Percentiles rank a stretch among this genome's conserved stretches.
Evolutionary conservation across 495 filamentous ascomycete species (phyloP).

Genomic region (Penicillium paxilli): DNA sequence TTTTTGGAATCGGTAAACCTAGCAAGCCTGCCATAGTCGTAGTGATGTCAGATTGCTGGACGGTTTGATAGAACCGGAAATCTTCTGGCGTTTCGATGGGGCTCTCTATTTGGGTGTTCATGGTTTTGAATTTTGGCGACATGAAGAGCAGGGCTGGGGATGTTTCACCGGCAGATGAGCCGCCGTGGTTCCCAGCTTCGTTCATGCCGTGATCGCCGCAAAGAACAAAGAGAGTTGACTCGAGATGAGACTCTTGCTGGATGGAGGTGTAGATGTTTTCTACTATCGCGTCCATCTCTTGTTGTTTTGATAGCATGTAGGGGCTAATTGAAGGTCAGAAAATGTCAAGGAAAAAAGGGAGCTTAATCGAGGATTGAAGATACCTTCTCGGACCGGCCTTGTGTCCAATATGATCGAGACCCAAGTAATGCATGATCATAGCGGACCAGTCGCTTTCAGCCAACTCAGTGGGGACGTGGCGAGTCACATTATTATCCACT

Average conservation of each 20-base stretch:
- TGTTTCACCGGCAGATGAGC: slow-evolving; percentile 88
- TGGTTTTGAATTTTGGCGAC: slow-evolving; percentile 73
- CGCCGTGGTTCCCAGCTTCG: slow-evolving; percentile 95
- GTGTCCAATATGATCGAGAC: slow-evolving; percentile 96
- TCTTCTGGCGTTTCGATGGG: slow-evolving; percentile 45
- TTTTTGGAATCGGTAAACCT: slow-evolving; percentile 86
- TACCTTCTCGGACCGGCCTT: slow-evolving; percentile 90
- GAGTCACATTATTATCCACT: slow-evolving; percentile 96
- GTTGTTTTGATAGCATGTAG: slow-evolving; percentile 90
- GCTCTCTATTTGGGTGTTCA: slow-evolving; percentile 43
- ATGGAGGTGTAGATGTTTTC: slow-evolving; percentile 74
- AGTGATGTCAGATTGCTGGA: slow-evolving; percentile 92
- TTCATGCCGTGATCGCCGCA: slow-evolving; percentile 99
- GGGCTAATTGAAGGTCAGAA: slow-evolving; percentile 50
- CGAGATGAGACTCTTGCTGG: slow-evolving; percentile 63
- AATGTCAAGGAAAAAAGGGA: not conserved
- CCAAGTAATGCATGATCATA: slow-evolving; percentile 92
- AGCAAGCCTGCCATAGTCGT: slow-evolving; percentile 87
- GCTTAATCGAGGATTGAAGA: not conserved
- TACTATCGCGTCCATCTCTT: slow-evolving; percentile 90
- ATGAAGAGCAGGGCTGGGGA: slow-evolving; percentile 90
- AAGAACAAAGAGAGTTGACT: slow-evolving; percentile 79
- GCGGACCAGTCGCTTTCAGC: slow-evolving; percentile 81
- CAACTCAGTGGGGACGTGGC: slow-evolving; percentile 80
- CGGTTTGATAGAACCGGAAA: slow-evolving; percentile 76